Percentiles rank a stretch among this genome's conserved stretches.
phyloP scores from a whole-genome alignment of 1,284 basidiomycete species.

The Sporisorium sorghi region DNA sequence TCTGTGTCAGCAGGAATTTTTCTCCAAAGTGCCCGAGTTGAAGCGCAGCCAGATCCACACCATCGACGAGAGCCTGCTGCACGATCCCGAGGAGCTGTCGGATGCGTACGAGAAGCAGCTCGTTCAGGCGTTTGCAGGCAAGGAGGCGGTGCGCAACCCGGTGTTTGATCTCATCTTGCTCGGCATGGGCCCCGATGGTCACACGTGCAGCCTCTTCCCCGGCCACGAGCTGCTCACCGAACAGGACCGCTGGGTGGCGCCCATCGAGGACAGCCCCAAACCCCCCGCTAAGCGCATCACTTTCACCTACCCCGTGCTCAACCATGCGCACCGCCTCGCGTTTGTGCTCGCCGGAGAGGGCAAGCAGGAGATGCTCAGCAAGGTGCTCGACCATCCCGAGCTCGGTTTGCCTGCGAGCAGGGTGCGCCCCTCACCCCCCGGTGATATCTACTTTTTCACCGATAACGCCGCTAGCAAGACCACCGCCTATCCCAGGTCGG shows the following conservation, averaged over 20 bases:
- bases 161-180: slow-evolving; percentile 69
- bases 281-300: slow-evolving; percentile 85
- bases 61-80: slow-evolving; percentile 78
- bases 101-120: slow-evolving; percentile 93
- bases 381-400: slow-evolving; percentile 84
- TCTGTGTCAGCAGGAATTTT: slow-evolving; percentile 81
- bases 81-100: slow-evolving; percentile 81
- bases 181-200: slow-evolving; percentile 78
- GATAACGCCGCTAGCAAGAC: slow-evolving; percentile 61
- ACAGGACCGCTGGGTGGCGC: slow-evolving; percentile 91
- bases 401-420: slow-evolving; percentile 83
- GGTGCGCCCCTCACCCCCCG: slow-evolving; percentile 83
- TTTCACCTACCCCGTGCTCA: slow-evolving; percentile 69
- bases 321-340: slow-evolving; percentile 78
- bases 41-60: slow-evolving; percentile 80
- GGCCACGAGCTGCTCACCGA: slow-evolving; percentile 86
- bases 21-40: slow-evolving; percentile 85
- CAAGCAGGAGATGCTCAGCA: slow-evolving; percentile 82
- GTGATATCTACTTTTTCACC: slow-evolving; percentile 71
- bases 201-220: slow-evolving; percentile 96
- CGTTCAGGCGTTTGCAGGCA: slow-evolving; percentile 79
- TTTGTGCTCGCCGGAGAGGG: slow-evolving; percentile 87
- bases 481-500: slow-evolving; percentile 52
- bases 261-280: slow-evolving; percentile 91
- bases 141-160: slow-evolving; percentile 66